Evolutionary conservation across 768 basidiomycete species (phyloP), one percentile per base, ranked within the genome.

Genomic region (Phaeotremella skinneri): DNA sequence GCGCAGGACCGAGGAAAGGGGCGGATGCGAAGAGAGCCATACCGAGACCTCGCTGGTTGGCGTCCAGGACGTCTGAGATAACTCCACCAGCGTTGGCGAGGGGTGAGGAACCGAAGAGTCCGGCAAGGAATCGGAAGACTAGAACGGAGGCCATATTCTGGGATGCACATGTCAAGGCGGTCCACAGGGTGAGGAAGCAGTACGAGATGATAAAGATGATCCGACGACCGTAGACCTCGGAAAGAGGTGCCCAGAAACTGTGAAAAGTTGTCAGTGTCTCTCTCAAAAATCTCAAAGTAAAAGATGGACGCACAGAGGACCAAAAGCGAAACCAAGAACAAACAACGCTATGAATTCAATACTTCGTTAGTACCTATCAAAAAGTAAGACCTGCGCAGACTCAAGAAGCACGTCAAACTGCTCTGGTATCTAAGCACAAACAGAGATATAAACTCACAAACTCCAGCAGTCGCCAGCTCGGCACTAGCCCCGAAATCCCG

Each of bases 331-430:
- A 26, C 72, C 70, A 29, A 87, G 73, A 31, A 87, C 67, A 68
- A 84, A 87, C 16, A 85, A 72, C 1, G 84, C 83, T 21, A 85
- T 0, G 39, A 17, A 13, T 52, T 47, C 30, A 63, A 53, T 16
- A 58, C 59, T 14, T 41, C 20, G 27, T 57, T 63, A 13, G n/a
- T 20, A 48, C 45, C 25, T 26, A 13, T 13, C 37, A 13, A 13
- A 41, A 13, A 41, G n/a, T n/a, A n/a, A n/a, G n/a, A n/a, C n/a
- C n/a, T n/a, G n/a, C n/a, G n/a, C n/a, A n/a, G n/a, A n/a, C n/a
- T n/a, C n/a, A n/a, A n/a, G n/a, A n/a, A n/a, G n/a, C n/a, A n/a
- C n/a, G n/a, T n/a, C n/a, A n/a, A n/a, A n/a, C n/a, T n/a, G n/a
- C n/a, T n/a, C n/a, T n/a, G n/a, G n/a, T n/a, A 41, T n/a, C n/a